These are phyloP conservation scores for Ceratocystis smalleyi DNA, from an alignment of 2,329 filamentous ascomycete species.

Conservation along the genomic window DNA sequence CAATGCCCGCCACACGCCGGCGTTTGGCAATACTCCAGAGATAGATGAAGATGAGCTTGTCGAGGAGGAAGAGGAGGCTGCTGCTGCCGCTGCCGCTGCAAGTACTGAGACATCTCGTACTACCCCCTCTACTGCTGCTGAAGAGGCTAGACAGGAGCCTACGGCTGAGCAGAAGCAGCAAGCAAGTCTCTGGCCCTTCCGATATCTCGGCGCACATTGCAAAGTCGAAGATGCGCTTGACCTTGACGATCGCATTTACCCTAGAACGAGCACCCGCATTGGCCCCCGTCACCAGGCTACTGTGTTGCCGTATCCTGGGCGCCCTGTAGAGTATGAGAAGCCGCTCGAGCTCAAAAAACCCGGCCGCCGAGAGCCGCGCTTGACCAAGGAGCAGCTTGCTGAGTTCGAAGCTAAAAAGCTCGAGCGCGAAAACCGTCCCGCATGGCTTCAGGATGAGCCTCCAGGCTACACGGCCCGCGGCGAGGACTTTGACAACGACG, in stretches of 20 bases:
- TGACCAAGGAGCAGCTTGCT: conserved; percentile 64
- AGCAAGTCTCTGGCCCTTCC: conserved; percentile 88
- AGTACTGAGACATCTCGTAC: conserved; percentile 30
- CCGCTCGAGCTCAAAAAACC: conserved; percentile 72
- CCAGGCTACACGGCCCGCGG: conserved; percentile 72
- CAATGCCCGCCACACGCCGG: conserved; percentile 73
- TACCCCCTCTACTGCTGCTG: conserved; percentile 28
- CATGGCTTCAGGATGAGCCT: conserved; percentile 88
- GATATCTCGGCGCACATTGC: conserved; percentile 90
- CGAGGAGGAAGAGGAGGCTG: conserved; percentile 61
- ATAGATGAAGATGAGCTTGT: conserved; percentile 52
- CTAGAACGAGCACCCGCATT: conserved; percentile 79
- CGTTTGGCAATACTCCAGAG: conserved; percentile 41
- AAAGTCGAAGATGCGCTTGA: conserved; percentile 89
- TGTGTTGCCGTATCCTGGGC: conserved; percentile 71
- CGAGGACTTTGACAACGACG: conserved; percentile 56
- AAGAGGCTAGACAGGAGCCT: conserved; percentile 37
- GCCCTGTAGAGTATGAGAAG: conserved; percentile 79
- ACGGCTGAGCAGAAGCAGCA: conserved; percentile 84
- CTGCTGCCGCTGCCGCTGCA: conserved; percentile 40
- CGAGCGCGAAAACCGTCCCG: conserved; percentile 65
- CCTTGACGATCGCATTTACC: conserved; percentile 95
- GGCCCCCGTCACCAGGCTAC: conserved; percentile 84
- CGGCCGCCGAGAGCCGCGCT: conserved; percentile 60
- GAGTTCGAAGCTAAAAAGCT: conserved; percentile 69